Evolutionary conservation across 495 filamentous ascomycete genomes (phyloP), one percentile per base, ranked within the genome.

Genomic region (Alectoria sarmentosa): DNA sequence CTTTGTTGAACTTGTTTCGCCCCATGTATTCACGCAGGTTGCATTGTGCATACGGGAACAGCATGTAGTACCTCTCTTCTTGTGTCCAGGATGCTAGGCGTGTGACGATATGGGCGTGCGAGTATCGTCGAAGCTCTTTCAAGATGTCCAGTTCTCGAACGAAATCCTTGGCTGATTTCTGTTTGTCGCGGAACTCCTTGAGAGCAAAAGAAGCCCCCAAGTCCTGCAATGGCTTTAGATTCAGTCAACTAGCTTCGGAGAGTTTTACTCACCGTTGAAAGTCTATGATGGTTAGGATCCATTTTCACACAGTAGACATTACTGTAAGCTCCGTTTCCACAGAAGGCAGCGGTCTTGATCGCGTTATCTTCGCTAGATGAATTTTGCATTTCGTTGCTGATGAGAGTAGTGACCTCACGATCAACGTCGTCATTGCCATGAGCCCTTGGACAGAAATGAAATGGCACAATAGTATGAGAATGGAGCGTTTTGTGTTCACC

Each of bases 11-110:
- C 9, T 19, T 34, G 19, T 21, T 56, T 1, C 8, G 10, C 23
- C 23, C 23, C 72, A 68, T 71, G 39, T 69, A 74, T 14, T 65
- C 14, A 21, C 64, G 58, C 14, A 74, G 55, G 55, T 68, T 74
- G 23, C 62, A 65, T 61, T 71, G 44, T 8, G 72, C 72, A 36
- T 58, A 73, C 21, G 67, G 71, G 49, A 74, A 73, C 44, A 74
- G 60, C 56, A 74, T 67, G 28, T 66, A 69, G 44, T 65, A 67
- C 56, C 36, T 44, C 8, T 49, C 62, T 21, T 60, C 62, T 54
- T 65, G 62, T 21, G 15, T 62, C 65, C 63, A 70, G 14, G 65
- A 65, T 3, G 57, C 65, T 10, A 70, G 52, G 17, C 62, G 68
- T 2, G 52, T 70, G 14, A 61, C 57, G 38, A 67, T 58, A 21